These are phyloP conservation scores for Didymella arachidicola DNA, from an alignment of 2,329 filamentous ascomycete species.

Conservation along the genomic window DNA sequence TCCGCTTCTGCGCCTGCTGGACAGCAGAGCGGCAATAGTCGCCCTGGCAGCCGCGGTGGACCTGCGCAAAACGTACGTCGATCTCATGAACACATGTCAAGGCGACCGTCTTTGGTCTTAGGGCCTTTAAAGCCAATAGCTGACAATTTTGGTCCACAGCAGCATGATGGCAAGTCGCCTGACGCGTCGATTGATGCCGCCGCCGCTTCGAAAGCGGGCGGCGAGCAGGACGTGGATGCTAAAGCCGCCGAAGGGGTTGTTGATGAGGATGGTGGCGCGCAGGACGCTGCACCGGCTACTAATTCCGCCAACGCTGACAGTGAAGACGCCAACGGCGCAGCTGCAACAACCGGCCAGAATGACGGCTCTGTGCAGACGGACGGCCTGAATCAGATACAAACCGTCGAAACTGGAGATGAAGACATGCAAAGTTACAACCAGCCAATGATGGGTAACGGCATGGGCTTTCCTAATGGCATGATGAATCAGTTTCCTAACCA, in stretches of 20 bases:
- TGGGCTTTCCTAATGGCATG: constrained; percentile 38
- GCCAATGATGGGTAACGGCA: constrained; percentile 40
- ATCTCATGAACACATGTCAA: constrained; percentile 32
- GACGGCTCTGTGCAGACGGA: constrained; percentile 25
- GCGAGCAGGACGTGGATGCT: constrained; percentile 32
- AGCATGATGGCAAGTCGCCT: constrained; percentile 46
- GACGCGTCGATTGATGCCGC: constrained; percentile 43
- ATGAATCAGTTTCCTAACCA: constrained; percentile 64
- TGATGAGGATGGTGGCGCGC: constrained; percentile 19
- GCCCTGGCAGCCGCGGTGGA: constrained; percentile 43
- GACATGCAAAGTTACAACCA: constrained; percentile 35
- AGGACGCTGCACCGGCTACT: constrained; percentile 14
- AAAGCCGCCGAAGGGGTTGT: constrained; percentile 45
- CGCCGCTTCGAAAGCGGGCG: constrained; percentile 42
- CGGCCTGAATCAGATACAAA: constrained; percentile 47
- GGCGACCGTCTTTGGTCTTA: constrained; percentile 15
- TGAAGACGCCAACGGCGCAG: constrained; percentile 23
- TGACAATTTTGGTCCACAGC: constrained; percentile 34
- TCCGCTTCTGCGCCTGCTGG: constrained; percentile 37
- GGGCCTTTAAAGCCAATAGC: constrained; percentile 24
- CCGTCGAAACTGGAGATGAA: constrained; percentile 41
- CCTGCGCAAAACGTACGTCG: constrained; percentile 47
- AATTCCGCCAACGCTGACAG: constrained; percentile 17
- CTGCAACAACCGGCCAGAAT: constrained; percentile 29
- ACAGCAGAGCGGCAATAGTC: constrained; percentile 34